These are phyloP conservation scores for Dendrobium nobile DNA, from an alignment of 106 monocot genomes.

Conservation along the genomic window DNA sequence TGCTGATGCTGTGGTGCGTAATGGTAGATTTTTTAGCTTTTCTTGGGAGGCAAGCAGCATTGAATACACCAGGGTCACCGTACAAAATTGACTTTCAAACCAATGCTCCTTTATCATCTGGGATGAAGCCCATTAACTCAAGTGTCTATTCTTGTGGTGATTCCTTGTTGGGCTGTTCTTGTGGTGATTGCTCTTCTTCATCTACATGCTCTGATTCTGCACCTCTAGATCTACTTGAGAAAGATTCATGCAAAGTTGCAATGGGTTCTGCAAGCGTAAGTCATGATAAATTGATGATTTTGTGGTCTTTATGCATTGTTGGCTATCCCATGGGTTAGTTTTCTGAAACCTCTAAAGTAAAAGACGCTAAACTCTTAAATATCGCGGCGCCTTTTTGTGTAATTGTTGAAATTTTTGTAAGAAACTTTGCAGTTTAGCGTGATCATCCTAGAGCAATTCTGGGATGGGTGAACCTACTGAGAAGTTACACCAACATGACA, in stretches of 20 bases:
- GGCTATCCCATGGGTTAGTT: not conserved
- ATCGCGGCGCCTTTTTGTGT: too few species aligned
- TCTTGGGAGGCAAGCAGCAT: slow-evolving; percentile 62
- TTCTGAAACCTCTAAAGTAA: too few species aligned
- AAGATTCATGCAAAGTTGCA: slow-evolving; percentile 46
- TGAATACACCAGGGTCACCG: slow-evolving; percentile 65
- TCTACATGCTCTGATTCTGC: slow-evolving; percentile 36
- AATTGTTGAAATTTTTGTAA: too few species aligned
- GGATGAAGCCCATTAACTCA: slow-evolving; percentile 62
- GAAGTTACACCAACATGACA: too few species aligned
- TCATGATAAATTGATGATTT: not conserved
- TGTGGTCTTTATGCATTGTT: not conserved
- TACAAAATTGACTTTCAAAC: slow-evolving; percentile 65
- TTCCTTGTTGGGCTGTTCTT: slow-evolving; percentile 82
- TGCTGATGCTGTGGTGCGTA: slow-evolving; percentile 5
- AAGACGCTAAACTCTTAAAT: too few species aligned
- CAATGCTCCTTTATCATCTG: slow-evolving; percentile 38
- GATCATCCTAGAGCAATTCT: too few species aligned
- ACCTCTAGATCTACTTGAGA: slow-evolving; percentile 22
- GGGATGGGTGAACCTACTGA: too few species aligned
- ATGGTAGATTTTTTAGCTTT: slow-evolving; percentile 79
- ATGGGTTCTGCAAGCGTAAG: slow-evolving; percentile 74
- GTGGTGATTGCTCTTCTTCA: slow-evolving; percentile 93
- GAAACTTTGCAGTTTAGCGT: too few species aligned
- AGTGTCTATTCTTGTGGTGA: slow-evolving; percentile 86